These are phyloP conservation scores for Parafenestella ontariensis DNA, from an alignment of 2,329 filamentous ascomycete genomes.

Conservation along the genomic window DNA sequence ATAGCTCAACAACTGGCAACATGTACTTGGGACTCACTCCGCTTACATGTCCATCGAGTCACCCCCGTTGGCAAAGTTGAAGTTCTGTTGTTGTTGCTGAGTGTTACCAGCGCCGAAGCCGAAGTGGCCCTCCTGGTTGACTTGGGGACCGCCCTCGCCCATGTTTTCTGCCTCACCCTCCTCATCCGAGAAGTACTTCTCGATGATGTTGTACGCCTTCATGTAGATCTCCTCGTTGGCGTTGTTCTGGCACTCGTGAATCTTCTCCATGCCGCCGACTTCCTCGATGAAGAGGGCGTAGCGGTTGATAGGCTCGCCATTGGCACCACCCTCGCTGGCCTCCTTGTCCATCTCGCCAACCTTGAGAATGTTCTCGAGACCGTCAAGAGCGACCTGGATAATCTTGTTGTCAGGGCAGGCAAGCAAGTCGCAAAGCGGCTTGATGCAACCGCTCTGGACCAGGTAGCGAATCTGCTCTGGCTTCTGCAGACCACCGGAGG, in stretches of 20 bases:
- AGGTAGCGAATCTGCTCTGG: constrained; percentile 98
- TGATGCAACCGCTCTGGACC: constrained; percentile 93
- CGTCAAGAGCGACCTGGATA: constrained; percentile 97
- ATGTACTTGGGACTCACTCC: constrained; percentile 2
- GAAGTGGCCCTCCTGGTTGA: constrained; percentile 77
- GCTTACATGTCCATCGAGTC: constrained; percentile 78
- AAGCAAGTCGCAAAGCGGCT: constrained; percentile 93
- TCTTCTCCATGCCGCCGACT: constrained; percentile 99
- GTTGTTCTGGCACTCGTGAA: constrained; percentile 99
- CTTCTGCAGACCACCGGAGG: constrained; percentile 96
- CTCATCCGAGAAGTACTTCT: constrained; percentile 99
- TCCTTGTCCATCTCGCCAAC: constrained; percentile 99
- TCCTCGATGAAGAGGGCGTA: constrained; percentile 99
- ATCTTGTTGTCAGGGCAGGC: constrained; percentile 99
- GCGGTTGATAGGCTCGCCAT: constrained; percentile 82
- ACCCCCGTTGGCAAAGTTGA: constrained; percentile 87
- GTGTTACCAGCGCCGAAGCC: constrained; percentile 74
- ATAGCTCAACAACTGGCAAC: constrained; percentile 12
- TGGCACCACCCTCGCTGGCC: constrained; percentile 66
- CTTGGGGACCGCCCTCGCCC: constrained; percentile 77
- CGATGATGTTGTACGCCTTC: constrained; percentile 99
- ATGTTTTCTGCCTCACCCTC: constrained; percentile 81
- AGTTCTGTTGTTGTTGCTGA: constrained; percentile 73
- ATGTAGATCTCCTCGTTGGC: constrained; percentile 99
- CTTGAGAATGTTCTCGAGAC: constrained; percentile 99